These are phyloP conservation scores for Vicia faba DNA, from an alignment of 306 rosid genomes.

Conservation along the genomic window DNA sequence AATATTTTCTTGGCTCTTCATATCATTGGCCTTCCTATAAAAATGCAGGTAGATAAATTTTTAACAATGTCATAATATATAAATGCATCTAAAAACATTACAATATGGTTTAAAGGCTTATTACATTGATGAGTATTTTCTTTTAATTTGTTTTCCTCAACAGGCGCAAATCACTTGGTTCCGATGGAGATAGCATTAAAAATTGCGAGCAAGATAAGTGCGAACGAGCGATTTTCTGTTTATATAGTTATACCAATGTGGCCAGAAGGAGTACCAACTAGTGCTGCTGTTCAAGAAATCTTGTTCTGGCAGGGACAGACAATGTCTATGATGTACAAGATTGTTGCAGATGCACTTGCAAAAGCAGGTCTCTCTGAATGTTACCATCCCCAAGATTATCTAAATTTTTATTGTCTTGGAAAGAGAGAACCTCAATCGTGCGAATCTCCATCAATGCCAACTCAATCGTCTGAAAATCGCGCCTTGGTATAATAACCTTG, in stretches of 20 bases:
- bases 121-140: constrained; percentile 6
- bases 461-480: constrained; percentile 48
- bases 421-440: constrained; percentile 48
- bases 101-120: constrained; percentile 2
- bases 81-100: too few relatives aligned
- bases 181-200: constrained; percentile 78
- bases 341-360: constrained; percentile 57
- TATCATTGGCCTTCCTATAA: constrained; percentile 71
- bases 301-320: constrained; percentile 85
- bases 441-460: background rate
- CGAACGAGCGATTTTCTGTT: constrained; percentile 59
- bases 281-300: constrained; percentile 72
- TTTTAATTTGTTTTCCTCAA: constrained; percentile 18
- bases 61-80: background rate
- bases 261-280: constrained; percentile 80
- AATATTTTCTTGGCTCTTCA: constrained; percentile 76
- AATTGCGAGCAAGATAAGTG: constrained; percentile 59
- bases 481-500: constrained; percentile 47
- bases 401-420: constrained; percentile 75
- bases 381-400: constrained; percentile 66
- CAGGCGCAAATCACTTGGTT: constrained; percentile 71
- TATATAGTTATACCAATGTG: constrained; percentile 77
- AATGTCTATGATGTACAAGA: constrained; percentile 73
- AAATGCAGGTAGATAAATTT: constrained; percentile 58
- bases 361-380: constrained; percentile 51